phyloP scores from a whole-genome alignment of 192 early-diverging fungal species.

The Neocallimastix lanati region DNA sequence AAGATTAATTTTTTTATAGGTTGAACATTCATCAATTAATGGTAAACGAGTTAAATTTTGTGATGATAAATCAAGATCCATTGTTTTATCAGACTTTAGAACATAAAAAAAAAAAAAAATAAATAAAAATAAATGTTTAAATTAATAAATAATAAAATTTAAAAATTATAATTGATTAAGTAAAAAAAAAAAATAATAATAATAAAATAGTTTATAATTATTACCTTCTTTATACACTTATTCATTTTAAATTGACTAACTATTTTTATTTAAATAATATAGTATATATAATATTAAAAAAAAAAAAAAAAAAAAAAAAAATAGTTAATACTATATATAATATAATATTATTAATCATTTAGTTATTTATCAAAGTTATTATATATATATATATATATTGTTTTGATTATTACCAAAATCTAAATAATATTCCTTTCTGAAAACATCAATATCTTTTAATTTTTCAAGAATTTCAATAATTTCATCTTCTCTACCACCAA shows the following conservation, averaged over 20 bases:
- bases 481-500: conserved; percentile 16
- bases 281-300: too few relatives aligned
- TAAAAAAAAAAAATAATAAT: too few relatives aligned
- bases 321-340: too few relatives aligned
- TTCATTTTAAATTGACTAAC: neutral
- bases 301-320: too few relatives aligned
- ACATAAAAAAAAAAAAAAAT: too few relatives aligned
- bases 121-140: too few relatives aligned
- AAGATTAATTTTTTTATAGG: neutral
- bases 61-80: neutral
- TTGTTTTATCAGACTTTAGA: neutral
- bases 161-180: too few relatives aligned
- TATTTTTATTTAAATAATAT: too few relatives aligned
- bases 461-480: conserved; percentile 21
- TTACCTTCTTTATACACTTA: neutral
- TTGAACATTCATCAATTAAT: neutral
- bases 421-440: conserved; percentile 30
- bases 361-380: too few relatives aligned
- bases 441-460: conserved; percentile 29
- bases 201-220: neutral
- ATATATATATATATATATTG: too few relatives aligned
- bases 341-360: too few relatives aligned
- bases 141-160: too few relatives aligned
- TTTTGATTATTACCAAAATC: conserved; percentile 21
- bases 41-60: neutral